phyloP scores from a whole-genome alignment of 2,329 filamentous ascomycete species.

The Mollisia scopiformis region DNA sequence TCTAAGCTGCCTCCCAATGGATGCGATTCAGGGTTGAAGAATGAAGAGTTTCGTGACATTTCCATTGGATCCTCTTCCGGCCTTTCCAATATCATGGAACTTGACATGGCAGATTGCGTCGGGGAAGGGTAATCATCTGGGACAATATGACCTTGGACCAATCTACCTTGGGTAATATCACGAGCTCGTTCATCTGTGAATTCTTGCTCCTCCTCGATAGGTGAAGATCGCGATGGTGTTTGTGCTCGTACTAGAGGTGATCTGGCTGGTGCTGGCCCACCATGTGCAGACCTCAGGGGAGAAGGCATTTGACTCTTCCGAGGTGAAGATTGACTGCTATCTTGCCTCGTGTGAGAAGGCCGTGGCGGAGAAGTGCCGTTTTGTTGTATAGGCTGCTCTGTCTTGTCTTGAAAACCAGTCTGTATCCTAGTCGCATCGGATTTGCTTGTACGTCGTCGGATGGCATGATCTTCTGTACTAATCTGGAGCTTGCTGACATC shows the following conservation, averaged over 20 bases:
- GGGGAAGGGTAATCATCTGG: conserved; percentile 90
- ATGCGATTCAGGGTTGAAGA: conserved; percentile 71
- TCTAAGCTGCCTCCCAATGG: conserved; percentile 82
- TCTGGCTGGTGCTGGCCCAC: conserved; percentile 16
- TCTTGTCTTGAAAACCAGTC: conserved; percentile 12
- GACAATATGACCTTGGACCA: conserved; percentile 94
- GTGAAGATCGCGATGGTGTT: conserved; percentile 27
- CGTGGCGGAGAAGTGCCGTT: conserved; percentile 24
- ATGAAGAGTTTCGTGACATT: conserved; percentile 77
- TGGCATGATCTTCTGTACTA: conserved; percentile 19
- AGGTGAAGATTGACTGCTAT: conserved; percentile 28
- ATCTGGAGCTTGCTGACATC: conserved; percentile 34
- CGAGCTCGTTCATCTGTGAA: conserved; percentile 72
- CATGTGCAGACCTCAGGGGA: conserved; percentile 26
- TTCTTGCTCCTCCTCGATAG: conserved; percentile 34
- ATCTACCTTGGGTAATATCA: conserved; percentile 87
- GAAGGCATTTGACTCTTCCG: conserved; percentile 26
- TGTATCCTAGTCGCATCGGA: conserved; percentile 20
- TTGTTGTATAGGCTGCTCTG: conserved; percentile 12
- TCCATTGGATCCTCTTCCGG: conserved; percentile 81
- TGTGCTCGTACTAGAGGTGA: conserved; percentile 29
- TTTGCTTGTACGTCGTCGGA: conserved; percentile 9
- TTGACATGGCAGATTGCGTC: conserved; percentile 68
- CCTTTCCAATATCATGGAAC: conserved; percentile 51
- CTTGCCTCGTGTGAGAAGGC: conserved; percentile 27